phyloP scores from a whole-genome alignment of 2,329 filamentous ascomycete species.

The Fusarium sp. region DNA sequence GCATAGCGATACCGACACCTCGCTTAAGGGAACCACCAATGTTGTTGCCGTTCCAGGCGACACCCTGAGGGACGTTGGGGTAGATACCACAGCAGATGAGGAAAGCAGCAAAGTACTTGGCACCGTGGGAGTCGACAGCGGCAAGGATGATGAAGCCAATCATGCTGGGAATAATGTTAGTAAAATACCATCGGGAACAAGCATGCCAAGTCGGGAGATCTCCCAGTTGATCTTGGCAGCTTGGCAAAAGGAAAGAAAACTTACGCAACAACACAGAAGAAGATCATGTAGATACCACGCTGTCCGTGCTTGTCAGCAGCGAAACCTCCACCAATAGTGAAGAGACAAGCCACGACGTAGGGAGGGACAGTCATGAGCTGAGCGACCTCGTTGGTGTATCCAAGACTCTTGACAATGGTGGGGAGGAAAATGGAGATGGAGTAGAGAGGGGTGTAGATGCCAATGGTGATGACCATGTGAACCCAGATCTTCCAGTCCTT shows the following conservation, averaged over 20 bases:
- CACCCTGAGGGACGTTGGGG: slow-evolving; percentile 66
- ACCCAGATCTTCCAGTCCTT: slow-evolving; percentile 68
- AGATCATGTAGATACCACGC: slow-evolving; percentile 56
- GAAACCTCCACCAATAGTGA: slow-evolving; percentile 57
- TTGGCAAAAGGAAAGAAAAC: slow-evolving; percentile 24
- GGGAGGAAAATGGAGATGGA: slow-evolving; percentile 56
- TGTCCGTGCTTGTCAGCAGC: slow-evolving; percentile 56
- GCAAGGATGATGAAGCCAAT: slow-evolving; percentile 52
- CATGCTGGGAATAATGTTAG: slow-evolving; percentile 47
- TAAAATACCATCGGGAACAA: background rate
- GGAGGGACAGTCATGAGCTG: slow-evolving; percentile 57
- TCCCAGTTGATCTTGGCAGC: slow-evolving; percentile 12
- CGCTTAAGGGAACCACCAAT: slow-evolving; percentile 14
- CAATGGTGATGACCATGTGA: slow-evolving; percentile 72
- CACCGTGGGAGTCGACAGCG: slow-evolving; percentile 51
- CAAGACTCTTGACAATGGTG: slow-evolving; percentile 53
- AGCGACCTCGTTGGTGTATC: slow-evolving; percentile 54
- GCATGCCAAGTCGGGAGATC: slow-evolving; percentile 23
- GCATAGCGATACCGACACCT: slow-evolving; percentile 64
- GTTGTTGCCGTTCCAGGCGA: slow-evolving; percentile 53
- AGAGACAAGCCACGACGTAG: slow-evolving; percentile 54
- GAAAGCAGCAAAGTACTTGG: slow-evolving; percentile 64
- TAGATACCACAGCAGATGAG: slow-evolving; percentile 59
- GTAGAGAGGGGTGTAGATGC: slow-evolving; percentile 60
- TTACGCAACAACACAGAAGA: slow-evolving; percentile 53